Conservation (phyloP, 208 protist genomes). For the Trypanosomatidae sp. region DNA sequence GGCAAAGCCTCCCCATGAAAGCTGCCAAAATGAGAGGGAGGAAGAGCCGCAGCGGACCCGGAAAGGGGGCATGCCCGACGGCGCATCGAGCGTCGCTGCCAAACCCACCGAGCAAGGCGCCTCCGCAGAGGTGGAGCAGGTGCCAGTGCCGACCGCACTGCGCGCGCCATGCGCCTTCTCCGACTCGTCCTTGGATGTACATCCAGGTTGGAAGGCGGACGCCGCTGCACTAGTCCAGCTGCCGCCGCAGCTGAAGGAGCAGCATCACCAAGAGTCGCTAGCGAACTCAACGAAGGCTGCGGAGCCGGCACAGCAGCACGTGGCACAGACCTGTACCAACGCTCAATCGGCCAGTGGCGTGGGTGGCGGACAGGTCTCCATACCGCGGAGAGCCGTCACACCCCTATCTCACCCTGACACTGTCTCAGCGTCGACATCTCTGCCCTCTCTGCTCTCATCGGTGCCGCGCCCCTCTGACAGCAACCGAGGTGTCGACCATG, state of each 20-base stretch:
- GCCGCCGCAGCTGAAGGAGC: not conserved
- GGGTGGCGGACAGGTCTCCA: not conserved
- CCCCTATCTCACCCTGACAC: not conserved
- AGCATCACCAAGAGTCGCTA: not conserved
- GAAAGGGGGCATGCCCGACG: not conserved
- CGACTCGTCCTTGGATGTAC: not conserved
- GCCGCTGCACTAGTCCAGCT: not conserved
- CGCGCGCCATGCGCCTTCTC: not conserved
- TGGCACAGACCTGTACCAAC: not conserved
- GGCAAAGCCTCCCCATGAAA: not conserved
- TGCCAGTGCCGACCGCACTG: not conserved
- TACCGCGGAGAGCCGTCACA: not conserved
- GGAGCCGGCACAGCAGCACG: not conserved
- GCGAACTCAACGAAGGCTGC: not conserved
- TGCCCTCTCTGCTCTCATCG: not conserved
- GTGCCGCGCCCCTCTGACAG: not conserved
- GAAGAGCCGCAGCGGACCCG: not conserved
- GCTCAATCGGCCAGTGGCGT: not conserved
- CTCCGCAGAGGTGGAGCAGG: not conserved
- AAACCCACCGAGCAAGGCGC: not conserved
- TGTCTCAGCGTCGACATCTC: not conserved
- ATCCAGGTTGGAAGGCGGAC: not conserved
- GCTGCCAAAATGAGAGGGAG: not conserved
- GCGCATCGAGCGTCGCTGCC: not conserved
- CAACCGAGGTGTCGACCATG: not conserved